Evolutionary conservation across 1,284 basidiomycete genomes (phyloP), one percentile per base, ranked within the genome.

Genomic region (Ganoderma lingzhi): DNA sequence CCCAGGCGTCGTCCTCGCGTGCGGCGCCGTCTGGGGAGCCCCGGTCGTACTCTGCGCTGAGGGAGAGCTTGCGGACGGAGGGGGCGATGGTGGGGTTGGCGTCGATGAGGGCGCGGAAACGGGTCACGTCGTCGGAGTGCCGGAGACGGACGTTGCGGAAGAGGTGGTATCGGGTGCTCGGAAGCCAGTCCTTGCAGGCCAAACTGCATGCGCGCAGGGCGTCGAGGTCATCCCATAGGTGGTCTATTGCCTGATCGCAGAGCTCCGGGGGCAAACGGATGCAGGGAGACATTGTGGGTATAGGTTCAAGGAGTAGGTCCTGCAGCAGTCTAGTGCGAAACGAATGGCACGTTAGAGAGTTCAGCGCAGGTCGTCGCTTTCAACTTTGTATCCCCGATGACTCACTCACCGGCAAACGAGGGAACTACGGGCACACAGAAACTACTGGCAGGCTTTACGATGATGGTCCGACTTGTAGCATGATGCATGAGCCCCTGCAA

Each of bases 141-240:
- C 74, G 73, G 62, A 80, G 69, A 41, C 77, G 76, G 66, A 80
- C 70, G 60, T 73, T 79, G 66, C 76, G 78, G 73, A 80, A 80
- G 65, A 79, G 77, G 66, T 80, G 78, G 51, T 76, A 74, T 64
- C 78, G 78, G 68, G 74, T 77, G 71, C 67, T 69, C 62, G 78
- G 78, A 53, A 81, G 71, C 74, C 74, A 76, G 37, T 66, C 66
- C 61, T 73, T 70, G 70, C 74, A 75, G 44, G 70, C 67, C 59
- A 79, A 73, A 66, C 74, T 74, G 73, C 78, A 80, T n/a, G 77
- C 76, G 30, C 70, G 66, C 60, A 80, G 75, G 41, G 77, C 35
- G 39, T 75, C 64, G 42, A 72, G 60, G 69, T 80, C 78, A 68
- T 79, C 76, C 76, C 77, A 77, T 30, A 79, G 74, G 70, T 79